phyloP scores from a whole-genome alignment of 2,329 filamentous ascomycete species.

The Nemania sp. region DNA sequence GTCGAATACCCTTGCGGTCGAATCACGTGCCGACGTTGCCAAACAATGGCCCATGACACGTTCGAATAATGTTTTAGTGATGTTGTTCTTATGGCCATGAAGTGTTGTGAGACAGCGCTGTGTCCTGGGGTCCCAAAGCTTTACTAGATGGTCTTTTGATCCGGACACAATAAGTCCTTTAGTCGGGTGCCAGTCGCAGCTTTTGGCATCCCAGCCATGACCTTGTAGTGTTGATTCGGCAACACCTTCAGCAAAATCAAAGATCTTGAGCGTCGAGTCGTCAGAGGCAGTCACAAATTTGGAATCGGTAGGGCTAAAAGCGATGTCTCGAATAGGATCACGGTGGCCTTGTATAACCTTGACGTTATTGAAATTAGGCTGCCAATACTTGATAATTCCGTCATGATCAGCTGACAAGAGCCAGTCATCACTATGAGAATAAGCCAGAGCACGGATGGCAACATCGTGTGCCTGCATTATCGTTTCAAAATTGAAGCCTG shows the following conservation, averaged over 20 bases:
- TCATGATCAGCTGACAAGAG: slow-evolving; percentile 93
- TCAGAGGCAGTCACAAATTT: slow-evolving; percentile 97
- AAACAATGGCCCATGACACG: slow-evolving; percentile 80
- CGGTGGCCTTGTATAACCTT: slow-evolving; percentile 90
- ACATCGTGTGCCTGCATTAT: slow-evolving; percentile 98
- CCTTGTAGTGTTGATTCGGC: slow-evolving; percentile 84
- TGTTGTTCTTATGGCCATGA: slow-evolving; percentile 95
- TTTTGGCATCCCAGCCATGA: slow-evolving; percentile 98
- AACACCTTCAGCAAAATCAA: slow-evolving; percentile 86
- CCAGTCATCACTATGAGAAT: slow-evolving; percentile 97
- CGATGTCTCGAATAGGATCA: slow-evolving; percentile 86
- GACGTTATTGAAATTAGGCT: slow-evolving; percentile 98
- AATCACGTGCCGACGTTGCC: slow-evolving; percentile 89
- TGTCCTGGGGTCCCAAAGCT: slow-evolving; percentile 96
- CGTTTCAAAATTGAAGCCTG: slow-evolving; percentile 98
- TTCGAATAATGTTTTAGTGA: slow-evolving; percentile 91
- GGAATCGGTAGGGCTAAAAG: slow-evolving; percentile 89
- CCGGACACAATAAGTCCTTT: slow-evolving; percentile 94
- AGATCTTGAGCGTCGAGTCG: slow-evolving; percentile 91
- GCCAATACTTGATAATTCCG: slow-evolving; percentile 97
- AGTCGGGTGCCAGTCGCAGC: slow-evolving; percentile 94
- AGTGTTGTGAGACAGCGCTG: slow-evolving; percentile 89
- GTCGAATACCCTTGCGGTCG: slow-evolving; percentile 91
- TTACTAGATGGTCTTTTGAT: slow-evolving; percentile 96
- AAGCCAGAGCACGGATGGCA: slow-evolving; percentile 79